Evolutionary conservation across 2,329 filamentous ascomycete genomes (phyloP).

Genomic region (Capronia americana): DNA sequence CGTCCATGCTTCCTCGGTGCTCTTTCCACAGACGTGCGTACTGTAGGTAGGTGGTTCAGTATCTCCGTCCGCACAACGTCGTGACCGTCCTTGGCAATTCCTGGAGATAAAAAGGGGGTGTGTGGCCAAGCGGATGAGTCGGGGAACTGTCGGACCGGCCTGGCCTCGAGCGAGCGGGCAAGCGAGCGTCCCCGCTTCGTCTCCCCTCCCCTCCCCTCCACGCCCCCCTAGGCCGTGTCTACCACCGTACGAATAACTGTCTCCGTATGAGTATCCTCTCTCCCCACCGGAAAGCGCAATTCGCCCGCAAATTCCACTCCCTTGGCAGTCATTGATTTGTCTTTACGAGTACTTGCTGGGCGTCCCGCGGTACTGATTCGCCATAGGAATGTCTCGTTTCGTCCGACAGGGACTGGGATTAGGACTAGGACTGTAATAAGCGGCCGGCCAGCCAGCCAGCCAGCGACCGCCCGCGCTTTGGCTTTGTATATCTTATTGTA

Average conservation of each 20-base stretch:
- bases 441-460: too few relatives aligned
- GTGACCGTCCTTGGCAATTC: background rate
- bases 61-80: too few relatives aligned
- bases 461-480: background rate
- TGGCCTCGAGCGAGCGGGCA: background rate
- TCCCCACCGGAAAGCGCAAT: background rate
- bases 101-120: background rate
- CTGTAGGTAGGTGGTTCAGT: too few relatives aligned
- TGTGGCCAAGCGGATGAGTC: background rate
- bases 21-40: background rate
- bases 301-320: background rate
- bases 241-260: too few relatives aligned
- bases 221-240: too few relatives aligned
- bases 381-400: background rate
- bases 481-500: background rate
- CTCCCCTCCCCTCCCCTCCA: background rate
- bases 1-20: background rate
- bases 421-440: background rate
- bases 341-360: too few relatives aligned
- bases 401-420: background rate
- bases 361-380: background rate
- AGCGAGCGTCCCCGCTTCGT: background rate
- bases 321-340: background rate
- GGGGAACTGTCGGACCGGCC: background rate
- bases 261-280: too few relatives aligned